Conservation (phyloP, 345 rosid genomes). For the Brassica incana region DNA sequence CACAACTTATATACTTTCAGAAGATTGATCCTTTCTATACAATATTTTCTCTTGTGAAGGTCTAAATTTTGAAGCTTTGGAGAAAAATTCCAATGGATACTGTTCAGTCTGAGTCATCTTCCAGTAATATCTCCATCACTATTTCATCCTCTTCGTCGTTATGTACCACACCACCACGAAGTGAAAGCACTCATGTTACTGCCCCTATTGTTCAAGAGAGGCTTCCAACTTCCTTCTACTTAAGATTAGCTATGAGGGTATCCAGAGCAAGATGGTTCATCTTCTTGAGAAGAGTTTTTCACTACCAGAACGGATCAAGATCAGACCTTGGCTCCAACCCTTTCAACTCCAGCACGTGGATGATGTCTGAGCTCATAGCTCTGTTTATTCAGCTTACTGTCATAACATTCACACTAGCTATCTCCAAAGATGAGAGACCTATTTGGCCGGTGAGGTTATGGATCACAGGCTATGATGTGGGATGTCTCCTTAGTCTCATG, state of each 20-base stretch:
- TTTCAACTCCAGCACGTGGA: slow-evolving; percentile 84
- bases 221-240: slow-evolving; percentile 47
- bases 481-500: slow-evolving; percentile 69
- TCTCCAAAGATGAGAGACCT: slow-evolving; percentile 73
- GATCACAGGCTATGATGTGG: slow-evolving; percentile 83
- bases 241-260: slow-evolving; percentile 73
- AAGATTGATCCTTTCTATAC: slow-evolving; percentile 6
- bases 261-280: slow-evolving; percentile 94
- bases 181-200: slow-evolving; percentile 29
- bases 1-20: slow-evolving; percentile 15
- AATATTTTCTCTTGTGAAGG: slow-evolving; percentile 17
- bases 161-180: slow-evolving; percentile 43
- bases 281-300: slow-evolving; percentile 93
- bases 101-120: slow-evolving; percentile 49
- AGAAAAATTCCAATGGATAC: slow-evolving; percentile 50
- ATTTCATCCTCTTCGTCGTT: slow-evolving; percentile 49
- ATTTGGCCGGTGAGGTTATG: slow-evolving; percentile 95
- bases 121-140: slow-evolving; percentile 44
- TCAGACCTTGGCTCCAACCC: slow-evolving; percentile 92
- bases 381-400: slow-evolving; percentile 65
- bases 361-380: slow-evolving; percentile 79
- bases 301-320: slow-evolving; percentile 89
- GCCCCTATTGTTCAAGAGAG: slow-evolving; percentile 43
- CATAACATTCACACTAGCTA: slow-evolving; percentile 62
- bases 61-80: slow-evolving; percentile 4